Evolutionary conservation across 768 basidiomycete species (phyloP), one percentile per base, ranked within the genome.

Genomic region (Naganishia friedmannii): DNA sequence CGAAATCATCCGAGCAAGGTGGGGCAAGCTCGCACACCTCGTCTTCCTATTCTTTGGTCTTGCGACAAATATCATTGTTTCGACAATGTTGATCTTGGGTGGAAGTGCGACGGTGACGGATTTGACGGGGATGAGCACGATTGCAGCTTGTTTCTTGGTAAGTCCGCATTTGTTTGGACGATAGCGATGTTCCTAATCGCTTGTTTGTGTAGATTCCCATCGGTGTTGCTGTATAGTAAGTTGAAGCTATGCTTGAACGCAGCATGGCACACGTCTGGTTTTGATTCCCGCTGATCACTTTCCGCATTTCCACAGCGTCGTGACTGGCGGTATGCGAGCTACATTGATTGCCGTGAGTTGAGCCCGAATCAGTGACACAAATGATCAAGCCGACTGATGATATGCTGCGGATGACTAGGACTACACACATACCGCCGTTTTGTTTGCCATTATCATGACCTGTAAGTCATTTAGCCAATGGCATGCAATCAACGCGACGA

Each of bases 11-110:
- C 86, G 85, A 1, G 77, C 73, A 10, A 74, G 82, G 53, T 97
- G 92, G 90, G 94, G 93, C 0, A 86, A 80, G 7, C 72, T 84
- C 17, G 92, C 90, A 0, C 94, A 96, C 82, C 69, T 88, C 2
- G 83, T 92, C 8, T 94, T 95, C 84, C 87, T 94, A 84, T 89
- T 91, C 83, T 95, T 95, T 76, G 92, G 80, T n/a, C 83, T 96
- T 9, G 88, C 90, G 2, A 93, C 93, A 39, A 94, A 94, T 79
- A 84, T 95, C 68, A 90, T 94, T 75, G 92, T 93, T n/a, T 91
- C 90, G 0, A 78, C 88, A 13, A 91, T 90, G 89, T 83, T 89
- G 31, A 87, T 89, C 72, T 85, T 90, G 12, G 90, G 68, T 9
- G 68, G 68, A 15, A 89, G 90, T 0, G 93, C 93, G 0, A 94